phyloP scores from a whole-genome alignment of 768 basidiomycete species.

The Lactarius tabidus region DNA sequence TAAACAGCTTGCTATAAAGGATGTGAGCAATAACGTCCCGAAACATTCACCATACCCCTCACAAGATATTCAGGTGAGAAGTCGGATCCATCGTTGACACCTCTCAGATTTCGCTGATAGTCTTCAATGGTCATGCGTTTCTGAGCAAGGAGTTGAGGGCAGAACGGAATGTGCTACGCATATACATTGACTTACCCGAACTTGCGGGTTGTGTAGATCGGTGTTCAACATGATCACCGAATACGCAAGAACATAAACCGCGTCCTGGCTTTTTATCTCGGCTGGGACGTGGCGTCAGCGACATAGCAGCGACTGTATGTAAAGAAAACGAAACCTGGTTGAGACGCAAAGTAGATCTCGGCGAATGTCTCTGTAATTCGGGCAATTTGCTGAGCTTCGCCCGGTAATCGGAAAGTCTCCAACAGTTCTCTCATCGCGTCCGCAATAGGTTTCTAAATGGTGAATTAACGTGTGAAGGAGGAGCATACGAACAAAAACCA shows the following conservation, averaged over 20 bases:
- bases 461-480: background rate
- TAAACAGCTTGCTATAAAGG: constrained; percentile 72
- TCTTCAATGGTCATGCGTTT: constrained; percentile 98
- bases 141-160: constrained; percentile 36
- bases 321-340: constrained; percentile 52
- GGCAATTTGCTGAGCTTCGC: constrained; percentile 90
- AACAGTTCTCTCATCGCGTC: constrained; percentile 95
- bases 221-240: constrained; percentile 99
- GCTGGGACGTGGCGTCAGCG: constrained; percentile 39
- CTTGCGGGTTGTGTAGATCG: constrained; percentile 92
- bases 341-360: constrained; percentile 79
- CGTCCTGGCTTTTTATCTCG: constrained; percentile 88
- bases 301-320: background rate
- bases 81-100: constrained; percentile 81
- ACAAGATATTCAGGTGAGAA: constrained; percentile 88
- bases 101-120: constrained; percentile 86
- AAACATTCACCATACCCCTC: constrained; percentile 26
- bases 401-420: constrained; percentile 91
- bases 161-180: constrained; percentile 6
- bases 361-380: constrained; percentile 96
- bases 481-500: background rate
- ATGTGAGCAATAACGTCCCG: constrained; percentile 4
- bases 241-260: constrained; percentile 89
- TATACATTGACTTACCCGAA: constrained; percentile 53
- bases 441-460: constrained; percentile 78